Percentiles rank a stretch among this genome's conserved stretches.
These are phyloP conservation scores for Lentinus tigrinus DNA, from an alignment of 768 basidiomycete species.

Conservation along the genomic window DNA sequence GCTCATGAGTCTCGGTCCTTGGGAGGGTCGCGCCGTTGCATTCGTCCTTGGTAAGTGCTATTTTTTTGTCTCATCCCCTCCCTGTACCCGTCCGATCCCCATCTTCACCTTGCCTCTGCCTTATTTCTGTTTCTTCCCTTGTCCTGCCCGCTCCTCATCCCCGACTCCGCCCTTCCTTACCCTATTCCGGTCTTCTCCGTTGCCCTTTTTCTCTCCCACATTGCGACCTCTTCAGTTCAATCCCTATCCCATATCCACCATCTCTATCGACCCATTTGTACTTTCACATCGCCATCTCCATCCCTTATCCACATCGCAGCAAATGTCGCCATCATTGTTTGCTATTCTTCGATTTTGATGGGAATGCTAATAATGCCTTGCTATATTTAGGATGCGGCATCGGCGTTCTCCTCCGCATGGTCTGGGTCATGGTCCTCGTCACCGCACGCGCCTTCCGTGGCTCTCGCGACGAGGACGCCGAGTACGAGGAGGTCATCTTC, in stretches of 20 bases:
- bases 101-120: neutral
- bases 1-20: constrained; percentile 68
- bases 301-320: neutral
- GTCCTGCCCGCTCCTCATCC: too few relatives aligned
- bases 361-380: neutral
- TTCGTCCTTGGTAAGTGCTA: constrained; percentile 71
- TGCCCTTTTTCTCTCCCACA: too few relatives aligned
- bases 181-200: too few relatives aligned
- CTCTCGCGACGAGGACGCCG: constrained; percentile 41
- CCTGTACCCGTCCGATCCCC: neutral
- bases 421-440: constrained; percentile 71
- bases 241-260: too few relatives aligned
- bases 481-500: constrained; percentile 47
- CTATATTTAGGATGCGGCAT: constrained; percentile 67
- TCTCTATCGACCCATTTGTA: too few relatives aligned
- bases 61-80: neutral
- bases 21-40: constrained; percentile 81
- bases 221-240: too few relatives aligned
- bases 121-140: neutral
- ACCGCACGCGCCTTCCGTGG: constrained; percentile 51
- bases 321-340: neutral
- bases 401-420: constrained; percentile 78
- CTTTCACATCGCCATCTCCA: too few relatives aligned
- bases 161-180: too few relatives aligned
- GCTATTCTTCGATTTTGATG: neutral